phyloP scores from a whole-genome alignment of 116 monocot species.

The Posidonia oceanica region DNA sequence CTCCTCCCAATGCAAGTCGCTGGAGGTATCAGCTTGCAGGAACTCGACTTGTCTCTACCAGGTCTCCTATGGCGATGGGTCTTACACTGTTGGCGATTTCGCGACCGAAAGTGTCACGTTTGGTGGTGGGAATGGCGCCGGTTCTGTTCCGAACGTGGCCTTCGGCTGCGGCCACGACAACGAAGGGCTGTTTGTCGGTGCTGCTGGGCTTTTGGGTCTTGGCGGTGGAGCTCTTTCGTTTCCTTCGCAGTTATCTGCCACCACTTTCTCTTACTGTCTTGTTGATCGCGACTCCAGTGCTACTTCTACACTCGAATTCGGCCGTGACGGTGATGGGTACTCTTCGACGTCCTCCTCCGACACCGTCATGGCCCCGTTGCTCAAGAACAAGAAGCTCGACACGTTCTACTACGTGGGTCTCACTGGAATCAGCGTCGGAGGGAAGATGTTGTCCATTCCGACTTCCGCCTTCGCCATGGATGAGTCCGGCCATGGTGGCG shows the following conservation, averaged over 20 bases:
- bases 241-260: constrained; percentile 24
- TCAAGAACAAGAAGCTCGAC: constrained; percentile 29
- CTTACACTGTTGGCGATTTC: constrained; percentile 33
- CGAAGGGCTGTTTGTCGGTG: constrained; percentile 31
- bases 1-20: constrained; percentile 13
- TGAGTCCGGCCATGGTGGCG: constrained; percentile 52
- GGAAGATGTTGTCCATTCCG: constrained; percentile 53
- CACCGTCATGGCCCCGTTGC: constrained; percentile 14
- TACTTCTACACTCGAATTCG: constrained; percentile 23
- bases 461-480: constrained; percentile 48
- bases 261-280: constrained; percentile 45
- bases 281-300: constrained; percentile 21
- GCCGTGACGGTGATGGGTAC: neutral
- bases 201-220: constrained; percentile 41
- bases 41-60: constrained; percentile 30
- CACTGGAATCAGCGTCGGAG: constrained; percentile 84
- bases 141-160: constrained; percentile 14
- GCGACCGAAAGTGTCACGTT: constrained; percentile 24
- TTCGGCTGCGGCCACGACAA: constrained; percentile 43
- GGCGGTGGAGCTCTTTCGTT: constrained; percentile 38
- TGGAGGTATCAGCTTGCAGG: constrained; percentile 19
- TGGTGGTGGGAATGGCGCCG: neutral
- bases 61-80: constrained; percentile 38
- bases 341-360: neutral
- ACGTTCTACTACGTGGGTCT: constrained; percentile 82